Conservation (phyloP, 78 protist genomes). For the Creolimax fragrantissima region DNA sequence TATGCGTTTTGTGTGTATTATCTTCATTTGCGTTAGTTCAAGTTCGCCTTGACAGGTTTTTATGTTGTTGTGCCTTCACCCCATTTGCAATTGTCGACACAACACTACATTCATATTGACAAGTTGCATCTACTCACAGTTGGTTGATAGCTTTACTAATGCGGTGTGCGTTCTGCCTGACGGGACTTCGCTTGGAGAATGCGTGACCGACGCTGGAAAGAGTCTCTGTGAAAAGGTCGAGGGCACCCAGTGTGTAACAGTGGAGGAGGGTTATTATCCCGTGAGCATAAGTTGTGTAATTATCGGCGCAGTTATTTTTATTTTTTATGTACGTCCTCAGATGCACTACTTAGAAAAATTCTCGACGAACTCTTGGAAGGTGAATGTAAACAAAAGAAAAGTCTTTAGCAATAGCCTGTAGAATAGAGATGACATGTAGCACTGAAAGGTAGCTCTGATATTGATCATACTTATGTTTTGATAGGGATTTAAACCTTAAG, state of each 20-base stretch:
- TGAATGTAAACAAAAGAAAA: neutral
- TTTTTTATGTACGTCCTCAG: neutral
- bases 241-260: neutral
- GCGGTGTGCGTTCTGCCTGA: neutral
- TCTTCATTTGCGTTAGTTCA: too few species aligned
- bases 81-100: too few species aligned
- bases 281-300: neutral
- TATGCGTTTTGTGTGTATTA: too few species aligned
- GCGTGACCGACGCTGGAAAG: conserved; percentile 20
- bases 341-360: neutral
- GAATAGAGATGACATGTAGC: too few species aligned
- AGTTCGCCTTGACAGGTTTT: too few species aligned
- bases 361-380: neutral
- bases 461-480: too few species aligned
- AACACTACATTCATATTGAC: too few species aligned
- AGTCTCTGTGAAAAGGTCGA: neutral
- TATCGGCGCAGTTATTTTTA: neutral
- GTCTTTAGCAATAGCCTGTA: too few species aligned
- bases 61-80: too few species aligned
- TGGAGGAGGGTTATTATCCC: neutral
- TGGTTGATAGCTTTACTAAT: neutral
- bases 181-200: neutral
- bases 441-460: too few species aligned
- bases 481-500: too few species aligned
- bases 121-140: too few species aligned